Percentiles rank a stretch among this genome's conserved stretches.
Evolutionary conservation across 257 asterid genomes (phyloP).

Genomic region (Asclepias syriaca): DNA sequence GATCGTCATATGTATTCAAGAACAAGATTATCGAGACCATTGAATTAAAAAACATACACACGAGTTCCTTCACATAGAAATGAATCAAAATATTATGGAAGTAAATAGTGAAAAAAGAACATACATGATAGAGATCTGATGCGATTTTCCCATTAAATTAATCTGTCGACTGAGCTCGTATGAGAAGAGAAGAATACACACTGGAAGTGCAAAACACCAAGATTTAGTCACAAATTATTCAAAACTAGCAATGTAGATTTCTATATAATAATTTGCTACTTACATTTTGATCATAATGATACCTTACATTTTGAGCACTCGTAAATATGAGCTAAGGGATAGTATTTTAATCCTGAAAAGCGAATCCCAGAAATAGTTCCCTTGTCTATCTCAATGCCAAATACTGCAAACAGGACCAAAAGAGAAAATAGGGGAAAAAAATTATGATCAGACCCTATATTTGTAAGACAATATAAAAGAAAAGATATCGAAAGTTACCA

Average conservation of each 20-base stretch:
- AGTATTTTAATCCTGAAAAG: constrained; percentile 37
- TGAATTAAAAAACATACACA: not conserved
- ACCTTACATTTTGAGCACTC: constrained; percentile 80
- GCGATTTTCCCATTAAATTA: constrained; percentile 43
- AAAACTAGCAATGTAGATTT: constrained; percentile 11
- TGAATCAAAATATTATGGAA: not conserved
- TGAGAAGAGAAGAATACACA: constrained; percentile 67
- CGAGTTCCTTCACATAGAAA: not conserved
- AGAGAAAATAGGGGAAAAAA: not conserved
- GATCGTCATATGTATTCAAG: not conserved
- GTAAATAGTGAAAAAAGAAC: constrained; percentile 7
- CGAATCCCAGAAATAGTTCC: constrained; percentile 55
- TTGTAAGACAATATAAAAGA: not conserved
- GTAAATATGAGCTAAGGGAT: constrained; percentile 68
- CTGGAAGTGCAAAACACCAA: constrained; percentile 35
- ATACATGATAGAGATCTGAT: constrained; percentile 60
- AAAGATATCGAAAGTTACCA: constrained; percentile 35
- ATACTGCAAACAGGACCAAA: constrained; percentile 28
- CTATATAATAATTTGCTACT: constrained; percentile 22
- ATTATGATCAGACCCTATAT: not conserved
- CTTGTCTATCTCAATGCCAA: constrained; percentile 39
- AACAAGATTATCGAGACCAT: not conserved
- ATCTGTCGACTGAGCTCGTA: constrained; percentile 81
- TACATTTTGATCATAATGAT: constrained; percentile 50
- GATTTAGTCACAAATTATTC: constrained; percentile 21